Base-by-base conservation (phyloP, 495 filamentous ascomycete species). In the Talaromyces adpressus region DNA sequence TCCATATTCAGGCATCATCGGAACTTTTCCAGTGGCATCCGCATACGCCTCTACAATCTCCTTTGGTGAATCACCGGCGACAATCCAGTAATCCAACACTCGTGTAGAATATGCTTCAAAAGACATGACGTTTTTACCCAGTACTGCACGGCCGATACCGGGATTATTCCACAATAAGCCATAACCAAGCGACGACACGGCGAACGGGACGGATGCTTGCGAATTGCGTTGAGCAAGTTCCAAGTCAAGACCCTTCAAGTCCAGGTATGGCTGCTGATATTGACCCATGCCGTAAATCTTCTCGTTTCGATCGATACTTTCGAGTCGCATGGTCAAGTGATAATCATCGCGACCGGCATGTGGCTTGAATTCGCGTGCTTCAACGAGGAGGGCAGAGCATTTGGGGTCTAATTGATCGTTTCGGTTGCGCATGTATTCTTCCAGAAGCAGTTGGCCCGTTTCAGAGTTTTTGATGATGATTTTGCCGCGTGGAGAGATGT, bases 271-370 rank as follows among this genome's bases (percentile, higher is more conserved):
- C 66, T 85, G 82, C 65, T 87, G 84, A 65, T 87, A 87, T 69
- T 87, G 83, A 12, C 84, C 84, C 84, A 87, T 85, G 34, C 84
- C 84, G 64, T 79, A 87, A 12, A 87, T 77, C 68, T 81, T 83
- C 70, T 87, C 84, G 32, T 77, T 69, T 0, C 71, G 69, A 65
- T 79, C 73, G 3, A 81, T 64, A 9, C 78, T 81, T 67, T 85
- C 83, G 60, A 87, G 74, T 0, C 84, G 76, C 59, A 79, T 68
- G 2, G 81, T 85, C 6, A 84, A 73, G 57, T 80, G 77, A 68
- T 80, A 84, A 59, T 84, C 80, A 22, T 73, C 74, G 5, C 66
- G 62, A n/a, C 81, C 81, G 2, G 75, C 70, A 22, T 79, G 74
- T 4, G 81, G 78, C n/a, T 75, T 73, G 64, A 85, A 81, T 67